Evolutionary conservation across 164 flowering plant genomes (phyloP).

Genomic region (Protea cynaroides): DNA sequence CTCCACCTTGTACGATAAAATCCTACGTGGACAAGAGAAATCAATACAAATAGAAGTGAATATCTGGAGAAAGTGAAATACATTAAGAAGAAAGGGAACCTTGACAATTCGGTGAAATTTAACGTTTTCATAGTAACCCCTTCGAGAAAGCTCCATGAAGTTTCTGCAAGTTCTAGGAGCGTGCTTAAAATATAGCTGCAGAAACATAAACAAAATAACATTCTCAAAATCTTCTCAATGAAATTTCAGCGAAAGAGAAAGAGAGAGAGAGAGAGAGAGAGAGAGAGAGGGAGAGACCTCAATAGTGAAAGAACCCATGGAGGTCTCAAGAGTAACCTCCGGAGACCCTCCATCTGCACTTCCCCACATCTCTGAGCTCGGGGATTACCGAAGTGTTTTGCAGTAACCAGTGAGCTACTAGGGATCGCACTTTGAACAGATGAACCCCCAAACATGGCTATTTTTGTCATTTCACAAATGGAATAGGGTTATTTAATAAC

Average conservation of each 20-base stretch:
- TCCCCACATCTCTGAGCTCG: slow-evolving; percentile 43
- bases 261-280: neutral
- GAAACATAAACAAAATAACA: neutral
- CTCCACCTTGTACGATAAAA: slow-evolving; percentile 97
- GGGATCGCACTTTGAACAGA: too few species aligned
- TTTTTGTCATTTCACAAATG: too few species aligned
- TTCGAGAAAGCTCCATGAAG: slow-evolving; percentile 81
- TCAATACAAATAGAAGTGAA: neutral
- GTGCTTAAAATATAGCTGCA: slow-evolving; percentile 82
- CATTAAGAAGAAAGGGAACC: slow-evolving; percentile 25
- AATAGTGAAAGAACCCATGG: slow-evolving; percentile 86
- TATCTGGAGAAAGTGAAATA: neutral
- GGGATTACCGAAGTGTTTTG: too few species aligned
- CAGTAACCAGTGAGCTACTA: too few species aligned
- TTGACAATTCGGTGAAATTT: slow-evolving; percentile 88
- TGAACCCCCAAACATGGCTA: too few species aligned
- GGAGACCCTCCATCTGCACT: slow-evolving; percentile 75
- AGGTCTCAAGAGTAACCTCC: slow-evolving; percentile 91
- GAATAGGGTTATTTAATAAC: too few species aligned
- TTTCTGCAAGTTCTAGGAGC: slow-evolving; percentile 90
- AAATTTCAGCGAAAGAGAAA: too few species aligned
- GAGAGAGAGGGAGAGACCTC: slow-evolving; percentile 37
- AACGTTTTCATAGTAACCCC: slow-evolving; percentile 80
- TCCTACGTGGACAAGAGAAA: slow-evolving; percentile 44
- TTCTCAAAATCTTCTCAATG: neutral